phyloP scores from a whole-genome alignment of 345 rosid genomes.

The Syzygium aqueum region DNA sequence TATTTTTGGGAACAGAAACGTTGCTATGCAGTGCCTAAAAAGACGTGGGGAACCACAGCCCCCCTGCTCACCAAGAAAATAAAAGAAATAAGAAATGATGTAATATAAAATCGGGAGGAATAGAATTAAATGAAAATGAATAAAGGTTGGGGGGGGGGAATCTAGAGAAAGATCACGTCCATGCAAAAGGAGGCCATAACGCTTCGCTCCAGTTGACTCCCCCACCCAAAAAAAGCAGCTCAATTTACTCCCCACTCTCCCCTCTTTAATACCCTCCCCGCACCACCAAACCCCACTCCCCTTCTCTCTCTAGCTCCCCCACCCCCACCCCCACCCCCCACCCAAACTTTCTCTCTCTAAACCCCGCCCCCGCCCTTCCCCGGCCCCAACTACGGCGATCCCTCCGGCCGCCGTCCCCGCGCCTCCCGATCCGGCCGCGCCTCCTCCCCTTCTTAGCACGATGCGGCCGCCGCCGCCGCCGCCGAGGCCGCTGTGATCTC shows the following conservation, averaged over 20 bases:
- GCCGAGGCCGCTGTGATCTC: neutral
- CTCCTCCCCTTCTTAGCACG: neutral
- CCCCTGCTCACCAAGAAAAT: neutral
- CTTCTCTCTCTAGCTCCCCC: neutral
- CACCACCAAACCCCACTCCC: neutral
- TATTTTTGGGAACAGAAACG: too few relatives aligned
- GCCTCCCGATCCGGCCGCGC: neutral
- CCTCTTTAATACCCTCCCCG: neutral
- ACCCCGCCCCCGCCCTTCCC: neutral
- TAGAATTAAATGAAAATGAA: neutral
- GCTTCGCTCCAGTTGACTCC: neutral
- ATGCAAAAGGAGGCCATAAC: neutral
- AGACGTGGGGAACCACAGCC: neutral
- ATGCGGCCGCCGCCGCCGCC: neutral
- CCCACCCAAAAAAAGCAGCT: neutral
- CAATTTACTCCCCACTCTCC: neutral
- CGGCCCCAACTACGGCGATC: conserved; percentile 2
- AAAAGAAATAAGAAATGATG: neutral
- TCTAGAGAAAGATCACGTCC: neutral
- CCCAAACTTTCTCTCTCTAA: neutral
- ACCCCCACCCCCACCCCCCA: neutral
- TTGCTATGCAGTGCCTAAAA: too few relatives aligned
- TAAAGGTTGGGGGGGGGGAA: neutral
- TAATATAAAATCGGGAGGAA: neutral
- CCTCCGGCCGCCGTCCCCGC: neutral